Evolutionary conservation across 2,329 filamentous ascomycete genomes (phyloP), one percentile per base, ranked within the genome.

Genomic region (Alternaria sp.): DNA sequence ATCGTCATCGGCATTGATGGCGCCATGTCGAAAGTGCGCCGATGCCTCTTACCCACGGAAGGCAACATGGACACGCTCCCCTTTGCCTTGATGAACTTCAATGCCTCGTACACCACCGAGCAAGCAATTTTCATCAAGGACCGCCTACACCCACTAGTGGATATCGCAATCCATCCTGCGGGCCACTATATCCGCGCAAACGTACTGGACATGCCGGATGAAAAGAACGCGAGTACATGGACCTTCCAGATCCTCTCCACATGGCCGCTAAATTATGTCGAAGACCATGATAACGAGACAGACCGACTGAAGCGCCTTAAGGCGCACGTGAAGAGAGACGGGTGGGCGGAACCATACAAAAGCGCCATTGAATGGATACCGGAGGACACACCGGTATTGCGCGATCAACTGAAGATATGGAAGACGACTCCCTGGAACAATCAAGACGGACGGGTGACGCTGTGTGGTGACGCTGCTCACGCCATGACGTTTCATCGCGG

Each of bases 401-500:
- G 69, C 33, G 75, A 76, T 51, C 67, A 71, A 39, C 62, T 79
- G 29, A 72, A 74, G 51, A 72, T 73, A 33, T 79, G 74, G 74
- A 75, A 72, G 23, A 70, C 74, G 1, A 61, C 70, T 4, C 61
- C 63, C 3, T 79, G 77, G 76, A 68, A 77, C 13, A 77, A 72
- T 31, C 61, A 63, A 3, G 60, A 59, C 6, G 76, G 75, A 13
- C 58, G 73, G 24, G 67, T 78, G 8, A 77, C 75, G 23, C 56
- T 79, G 4, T 74, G 72, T 14, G 77, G 76, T 3, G 77, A 79
- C 56, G 74, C 76, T 31, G 77, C 76, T n/a, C 77, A 79, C 62
- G 72, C 77, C 3, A 80, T 80, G 78, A 77, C 77, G 0, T 77
- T 76, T 14, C 75, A 78, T 48, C 74, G 75, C n/a, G 76, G 74